Conservation (phyloP, 352 stramenopile species). For the Elongisporangium prolatum region DNA sequence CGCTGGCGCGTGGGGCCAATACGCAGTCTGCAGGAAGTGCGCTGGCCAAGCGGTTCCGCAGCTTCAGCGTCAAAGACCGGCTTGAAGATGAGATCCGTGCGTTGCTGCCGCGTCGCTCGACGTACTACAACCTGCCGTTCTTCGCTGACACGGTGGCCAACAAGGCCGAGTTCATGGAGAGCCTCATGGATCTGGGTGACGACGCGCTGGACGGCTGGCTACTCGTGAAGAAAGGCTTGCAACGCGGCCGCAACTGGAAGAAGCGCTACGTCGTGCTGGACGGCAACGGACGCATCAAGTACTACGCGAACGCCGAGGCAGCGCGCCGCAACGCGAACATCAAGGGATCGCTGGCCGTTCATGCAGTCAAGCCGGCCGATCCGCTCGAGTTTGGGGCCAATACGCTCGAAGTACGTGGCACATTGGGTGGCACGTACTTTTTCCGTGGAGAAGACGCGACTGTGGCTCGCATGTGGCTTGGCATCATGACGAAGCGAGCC, state of each 20-base stretch:
- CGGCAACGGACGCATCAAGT: constrained; percentile 69
- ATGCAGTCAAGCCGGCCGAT: constrained; percentile 69
- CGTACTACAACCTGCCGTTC: constrained; percentile 78
- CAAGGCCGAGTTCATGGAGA: constrained; percentile 76
- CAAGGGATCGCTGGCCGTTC: constrained; percentile 70
- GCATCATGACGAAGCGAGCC: constrained; percentile 74
- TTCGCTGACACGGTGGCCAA: constrained; percentile 68
- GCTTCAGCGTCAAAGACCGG: constrained; percentile 48
- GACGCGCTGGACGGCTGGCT: constrained; percentile 69
- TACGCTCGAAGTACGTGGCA: constrained; percentile 71
- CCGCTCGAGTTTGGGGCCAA: constrained; percentile 70
- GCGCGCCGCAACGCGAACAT: constrained; percentile 75
- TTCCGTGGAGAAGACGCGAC: constrained; percentile 77
- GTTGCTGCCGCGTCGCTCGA: constrained; percentile 49
- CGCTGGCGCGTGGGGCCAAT: background rate
- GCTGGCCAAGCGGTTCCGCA: constrained; percentile 18
- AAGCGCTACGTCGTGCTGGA: constrained; percentile 80
- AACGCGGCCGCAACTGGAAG: constrained; percentile 79
- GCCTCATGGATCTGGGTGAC: constrained; percentile 60
- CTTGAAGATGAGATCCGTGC: constrained; percentile 56
- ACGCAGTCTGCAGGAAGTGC: constrained; percentile 3
- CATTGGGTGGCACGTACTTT: constrained; percentile 76
- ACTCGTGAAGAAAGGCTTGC: constrained; percentile 69
- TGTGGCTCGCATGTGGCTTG: constrained; percentile 72
- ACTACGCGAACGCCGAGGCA: constrained; percentile 72